Evolutionary conservation across 805 yeast species (phyloP), one percentile per base, ranked within the genome.

Genomic region (Kodamaea lidongshanica): DNA sequence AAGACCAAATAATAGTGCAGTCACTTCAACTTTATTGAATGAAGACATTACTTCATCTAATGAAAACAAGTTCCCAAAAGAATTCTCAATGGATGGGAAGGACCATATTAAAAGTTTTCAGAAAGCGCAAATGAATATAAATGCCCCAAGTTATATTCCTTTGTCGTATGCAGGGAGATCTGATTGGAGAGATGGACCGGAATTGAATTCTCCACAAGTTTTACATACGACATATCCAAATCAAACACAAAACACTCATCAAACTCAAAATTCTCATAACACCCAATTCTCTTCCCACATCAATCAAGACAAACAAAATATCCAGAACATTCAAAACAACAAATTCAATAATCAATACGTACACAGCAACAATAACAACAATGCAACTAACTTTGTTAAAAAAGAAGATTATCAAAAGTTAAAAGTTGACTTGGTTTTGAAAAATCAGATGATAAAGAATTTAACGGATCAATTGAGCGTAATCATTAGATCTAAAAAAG

Each of bases 351-450:
- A 15, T 20, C n/a, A n/a, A 17, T 8, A n/a, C 6, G 13, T n/a
- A 19, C 13, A 13, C 13, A 12, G 10, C 12, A 3, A 4, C 21
- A n/a, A 6, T 19, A n/a, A 20, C 7, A 23, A 27, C 14, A 26
- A 18, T 12, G 19, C 16, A n/a, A 40, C 33, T 15, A 21, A 37
- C 16, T 19, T 44, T 10, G 73, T 22, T 6, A 16, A 16, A 10
- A 17, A 34, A 16, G 36, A 34, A 14, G 33, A 38, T 18, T 26
- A 24, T 28, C 33, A 70, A 26, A 53, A 58, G 31, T 50, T 72
- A 33, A 67, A 65, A 40, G 52, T 72, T 27, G 74, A 75, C 39
- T 45, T 79, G 29, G 66, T 66, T 34, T 54, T 77, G 29, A 79
- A 77, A 46, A 75, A 78, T 26, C 59, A 59, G 44, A 47, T 65